Evolutionary conservation across 2,329 filamentous ascomycete species (phyloP), one percentile per base, ranked within the genome.

Genomic region (Alternaria incomplexa): DNA sequence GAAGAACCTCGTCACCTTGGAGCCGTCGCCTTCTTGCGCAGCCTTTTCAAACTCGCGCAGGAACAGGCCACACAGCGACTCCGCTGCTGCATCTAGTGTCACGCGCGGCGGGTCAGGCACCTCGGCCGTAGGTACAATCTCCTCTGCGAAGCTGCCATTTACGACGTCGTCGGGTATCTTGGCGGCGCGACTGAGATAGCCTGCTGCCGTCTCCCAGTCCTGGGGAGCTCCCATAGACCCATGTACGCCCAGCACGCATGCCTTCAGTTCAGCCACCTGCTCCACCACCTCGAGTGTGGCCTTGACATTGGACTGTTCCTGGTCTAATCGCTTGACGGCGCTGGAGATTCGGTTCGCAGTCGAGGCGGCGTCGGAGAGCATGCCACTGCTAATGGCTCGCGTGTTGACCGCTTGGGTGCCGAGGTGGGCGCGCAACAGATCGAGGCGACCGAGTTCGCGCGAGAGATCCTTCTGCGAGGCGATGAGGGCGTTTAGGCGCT

Each of bases 221-320:
- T 99, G 96, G 45, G 96, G 93, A 5, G 94, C 95, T 32, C 95
- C 96, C 96, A 99, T 99, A 63, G 92, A 96, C 17, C 94, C 96
- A 25, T 95, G 90, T 11, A 98, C 94, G 46, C 96, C 96, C 63
- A 97, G 89, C 36, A 98, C 93, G 78, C 96, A 99, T 9, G 96
- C 92, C 82, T 98, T 98, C 68, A 99, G 90, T 84, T 99, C 96
- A 6, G 93, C 92, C 13, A 99, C 95, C 82, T 97, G 94, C 80
- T 98, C 95, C 11, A 98, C 96, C 4, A 98, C 93, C 9, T 91
- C 87, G 61, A 99, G 83, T 0, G 96, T 98, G 54, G 93, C 90
- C 79, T 96, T 94, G 9, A 99, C 95, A 26, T 93, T 88, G 62
- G 90, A 90, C 84, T 98, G 97, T 81, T 99, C 95, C 60, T 93